Conservation (phyloP, 768 basidiomycete genomes). For the Dioszegia aurantiaca region DNA sequence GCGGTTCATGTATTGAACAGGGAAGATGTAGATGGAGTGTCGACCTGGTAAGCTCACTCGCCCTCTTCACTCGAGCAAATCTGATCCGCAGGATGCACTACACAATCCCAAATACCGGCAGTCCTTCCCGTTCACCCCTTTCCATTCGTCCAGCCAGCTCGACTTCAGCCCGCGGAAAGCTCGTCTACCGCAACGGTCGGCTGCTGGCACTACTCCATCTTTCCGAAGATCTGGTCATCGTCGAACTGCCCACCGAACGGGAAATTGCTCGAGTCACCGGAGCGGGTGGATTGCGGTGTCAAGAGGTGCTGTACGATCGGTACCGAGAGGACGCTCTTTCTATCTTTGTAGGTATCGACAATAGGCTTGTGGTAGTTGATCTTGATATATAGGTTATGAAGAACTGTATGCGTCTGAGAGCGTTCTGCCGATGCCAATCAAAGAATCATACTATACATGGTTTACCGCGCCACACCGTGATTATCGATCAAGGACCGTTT, state of each 20-base stretch:
- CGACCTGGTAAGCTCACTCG: constrained; percentile 5
- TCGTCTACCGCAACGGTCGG: background rate
- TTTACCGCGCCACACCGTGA: too few relatives aligned
- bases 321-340: too few relatives aligned
- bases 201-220: constrained; percentile 5
- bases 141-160: background rate
- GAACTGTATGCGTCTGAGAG: too few relatives aligned
- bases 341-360: too few relatives aligned
- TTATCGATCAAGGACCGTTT: background rate
- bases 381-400: too few relatives aligned
- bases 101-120: background rate
- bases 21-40: background rate
- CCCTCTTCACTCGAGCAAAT: too few relatives aligned
- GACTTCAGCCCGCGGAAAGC: constrained; percentile 11
- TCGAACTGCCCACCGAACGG: background rate
- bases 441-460: too few relatives aligned
- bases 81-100: constrained; percentile 9
- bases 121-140: background rate
- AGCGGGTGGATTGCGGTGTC: constrained; percentile 2
- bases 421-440: too few relatives aligned
- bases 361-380: too few relatives aligned
- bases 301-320: constrained; percentile 12
- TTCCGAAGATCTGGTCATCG: background rate
- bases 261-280: background rate
- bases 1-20: constrained; percentile 10